Conservation (phyloP, 345 rosid species). For the Gossypium anomalum region DNA sequence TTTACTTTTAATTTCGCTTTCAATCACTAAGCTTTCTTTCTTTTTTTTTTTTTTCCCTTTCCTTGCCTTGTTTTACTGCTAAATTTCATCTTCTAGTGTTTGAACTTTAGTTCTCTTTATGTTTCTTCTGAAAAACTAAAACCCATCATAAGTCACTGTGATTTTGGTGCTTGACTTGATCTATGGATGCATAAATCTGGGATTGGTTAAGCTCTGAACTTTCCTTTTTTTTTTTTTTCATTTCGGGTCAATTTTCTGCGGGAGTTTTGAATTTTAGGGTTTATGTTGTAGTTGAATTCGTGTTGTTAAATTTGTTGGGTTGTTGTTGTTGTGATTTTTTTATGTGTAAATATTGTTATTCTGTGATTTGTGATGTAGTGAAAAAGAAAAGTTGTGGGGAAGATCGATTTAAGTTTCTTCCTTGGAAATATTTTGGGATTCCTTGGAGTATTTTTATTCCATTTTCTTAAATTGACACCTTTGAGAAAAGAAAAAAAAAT, state of each 20-base stretch:
- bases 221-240: not conserved
- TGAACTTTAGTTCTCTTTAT: not conserved
- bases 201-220: slow-evolving; percentile 24
- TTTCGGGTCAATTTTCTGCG: not conserved
- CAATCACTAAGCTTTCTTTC: not conserved
- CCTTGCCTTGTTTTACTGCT: slow-evolving; percentile 21
- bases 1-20: not conserved
- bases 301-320: not conserved
- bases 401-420: slow-evolving; percentile 26
- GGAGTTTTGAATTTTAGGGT: not conserved
- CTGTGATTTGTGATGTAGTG: slow-evolving; percentile 18
- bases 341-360: slow-evolving; percentile 34
- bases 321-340: slow-evolving; percentile 7
- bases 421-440: slow-evolving; percentile 37
- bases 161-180: slow-evolving; percentile 7
- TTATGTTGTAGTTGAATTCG: not conserved
- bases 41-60: not conserved
- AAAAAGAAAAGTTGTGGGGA: slow-evolving; percentile 7
- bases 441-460: slow-evolving; percentile 40
- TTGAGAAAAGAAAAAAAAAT: not conserved
- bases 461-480: slow-evolving; percentile 6
- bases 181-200: slow-evolving; percentile 43
- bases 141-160: not conserved
- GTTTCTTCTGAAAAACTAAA: not conserved
- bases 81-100: slow-evolving; percentile 10